Conservation (phyloP, 139 green algal genomes). For the Volvox africanus region DNA sequence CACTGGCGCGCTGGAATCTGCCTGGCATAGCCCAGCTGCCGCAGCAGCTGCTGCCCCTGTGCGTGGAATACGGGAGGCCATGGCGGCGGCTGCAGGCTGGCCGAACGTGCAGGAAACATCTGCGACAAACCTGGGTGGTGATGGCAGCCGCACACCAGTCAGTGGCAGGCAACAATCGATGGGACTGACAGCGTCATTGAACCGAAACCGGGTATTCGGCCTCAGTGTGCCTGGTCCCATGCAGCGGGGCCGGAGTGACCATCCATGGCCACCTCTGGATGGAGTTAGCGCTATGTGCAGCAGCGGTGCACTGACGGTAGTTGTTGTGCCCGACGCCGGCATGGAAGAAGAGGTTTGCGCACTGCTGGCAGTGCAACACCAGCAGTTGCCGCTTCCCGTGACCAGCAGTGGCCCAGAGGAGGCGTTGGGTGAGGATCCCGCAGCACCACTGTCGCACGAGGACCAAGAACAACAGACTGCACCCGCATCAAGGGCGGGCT, state of each 20-base stretch:
- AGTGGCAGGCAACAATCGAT: not conserved
- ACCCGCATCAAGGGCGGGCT: not conserved
- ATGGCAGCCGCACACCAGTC: not conserved
- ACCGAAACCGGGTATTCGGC: not conserved
- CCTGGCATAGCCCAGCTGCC: not conserved
- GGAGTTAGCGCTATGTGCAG: not conserved
- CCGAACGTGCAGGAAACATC: not conserved
- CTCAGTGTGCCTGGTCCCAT: not conserved
- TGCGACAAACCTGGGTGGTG: not conserved
- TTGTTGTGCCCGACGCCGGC: slow-evolving; percentile 18
- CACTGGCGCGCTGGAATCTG: not conserved
- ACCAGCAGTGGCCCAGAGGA: not conserved
- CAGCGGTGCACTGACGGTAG: slow-evolving; percentile 30
- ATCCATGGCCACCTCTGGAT: too few species aligned
- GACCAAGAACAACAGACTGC: not conserved
- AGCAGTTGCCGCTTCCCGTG: slow-evolving; percentile 35
- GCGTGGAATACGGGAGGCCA: too few species aligned
- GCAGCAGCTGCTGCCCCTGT: too few species aligned
- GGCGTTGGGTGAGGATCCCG: not conserved
- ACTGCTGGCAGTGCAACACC: slow-evolving; percentile 26
- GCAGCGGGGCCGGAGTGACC: not conserved
- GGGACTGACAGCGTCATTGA: not conserved
- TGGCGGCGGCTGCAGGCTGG: not conserved
- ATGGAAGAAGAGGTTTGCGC: slow-evolving; percentile 32
- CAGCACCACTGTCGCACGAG: not conserved